Conservation (phyloP, 352 stramenopile genomes). For the Pythium phragmitis region DNA sequence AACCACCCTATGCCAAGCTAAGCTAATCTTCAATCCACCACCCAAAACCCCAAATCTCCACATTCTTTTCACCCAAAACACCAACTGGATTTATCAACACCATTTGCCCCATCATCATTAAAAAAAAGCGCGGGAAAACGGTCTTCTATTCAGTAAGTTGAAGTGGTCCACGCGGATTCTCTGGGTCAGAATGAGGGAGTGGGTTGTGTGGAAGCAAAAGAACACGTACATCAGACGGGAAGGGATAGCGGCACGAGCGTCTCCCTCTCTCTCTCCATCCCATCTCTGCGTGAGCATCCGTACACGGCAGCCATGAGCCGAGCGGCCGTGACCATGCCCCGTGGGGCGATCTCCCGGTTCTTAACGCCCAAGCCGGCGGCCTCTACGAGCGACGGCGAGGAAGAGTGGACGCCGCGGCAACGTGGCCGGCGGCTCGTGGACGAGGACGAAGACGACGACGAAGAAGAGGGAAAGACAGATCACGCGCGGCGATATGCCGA, state of each 20-base stretch:
- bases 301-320: conserved; percentile 1
- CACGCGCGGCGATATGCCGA: background rate
- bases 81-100: conserved; percentile 3
- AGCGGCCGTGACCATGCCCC: background rate
- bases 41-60: background rate
- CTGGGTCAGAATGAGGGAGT: background rate
- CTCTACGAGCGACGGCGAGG: conserved; percentile 29
- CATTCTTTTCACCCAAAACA: conserved; percentile 12
- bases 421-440: background rate
- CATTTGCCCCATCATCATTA: background rate
- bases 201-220: background rate
- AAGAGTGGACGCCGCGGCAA: conserved; percentile 35
- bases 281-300: background rate
- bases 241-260: background rate
- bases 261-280: background rate
- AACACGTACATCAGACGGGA: background rate
- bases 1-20: background rate
- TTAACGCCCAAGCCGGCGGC: background rate
- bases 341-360: conserved; percentile 4
- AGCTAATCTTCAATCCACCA: conserved; percentile 3
- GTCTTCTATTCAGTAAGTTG: conserved; percentile 14
- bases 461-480: background rate
- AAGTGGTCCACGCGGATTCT: conserved; percentile 15
- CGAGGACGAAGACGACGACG: conserved; percentile 4
- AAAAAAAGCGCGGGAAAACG: conserved; percentile 20